Evolutionary conservation across 495 filamentous ascomycete genomes (phyloP).

Genomic region (Talaromyces stipitatus): DNA sequence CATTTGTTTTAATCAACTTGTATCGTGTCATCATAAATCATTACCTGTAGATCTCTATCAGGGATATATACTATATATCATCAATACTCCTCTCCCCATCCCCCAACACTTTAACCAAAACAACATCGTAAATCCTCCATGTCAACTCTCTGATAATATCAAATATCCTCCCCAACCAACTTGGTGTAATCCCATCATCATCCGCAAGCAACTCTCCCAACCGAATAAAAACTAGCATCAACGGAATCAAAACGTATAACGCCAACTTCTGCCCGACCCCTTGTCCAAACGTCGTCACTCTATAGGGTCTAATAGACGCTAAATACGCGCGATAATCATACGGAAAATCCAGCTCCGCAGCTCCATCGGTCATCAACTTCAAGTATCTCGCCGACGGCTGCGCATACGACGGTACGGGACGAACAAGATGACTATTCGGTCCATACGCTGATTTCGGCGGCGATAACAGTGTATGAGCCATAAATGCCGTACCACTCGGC

Average conservation of each 20-base stretch:
- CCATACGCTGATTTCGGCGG: constrained; percentile 16
- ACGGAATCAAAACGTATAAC: constrained; percentile 50
- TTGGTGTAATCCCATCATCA: constrained; percentile 55
- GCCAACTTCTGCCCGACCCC: constrained; percentile 56
- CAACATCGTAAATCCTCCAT: constrained; percentile 70
- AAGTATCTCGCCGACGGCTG: constrained; percentile 83
- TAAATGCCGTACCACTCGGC: constrained; percentile 35
- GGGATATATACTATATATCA: constrained; percentile 1
- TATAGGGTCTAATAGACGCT: constrained; percentile 56
- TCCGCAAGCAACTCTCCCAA: constrained; percentile 46
- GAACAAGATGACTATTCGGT: constrained; percentile 16
- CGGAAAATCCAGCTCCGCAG: constrained; percentile 69
- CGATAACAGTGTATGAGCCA: constrained; percentile 55
- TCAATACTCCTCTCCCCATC: constrained; percentile 75
- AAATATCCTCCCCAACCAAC: constrained; percentile 50
- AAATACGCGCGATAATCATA: constrained; percentile 66
- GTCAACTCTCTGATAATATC: constrained; percentile 43
- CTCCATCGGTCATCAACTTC: constrained; percentile 65
- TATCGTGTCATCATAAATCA: background rate
- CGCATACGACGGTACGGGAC: constrained; percentile 59
- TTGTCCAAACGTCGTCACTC: constrained; percentile 58
- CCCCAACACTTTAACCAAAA: constrained; percentile 64
- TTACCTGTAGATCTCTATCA: background rate
- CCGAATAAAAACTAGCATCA: constrained; percentile 40
- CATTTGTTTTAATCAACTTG: background rate